A percentile compares a stretch with the other conserved stretches of the same genome.
These are phyloP conservation scores for Macaranga tanarius DNA, from an alignment of 441 rosid species.

Conservation along the genomic window DNA sequence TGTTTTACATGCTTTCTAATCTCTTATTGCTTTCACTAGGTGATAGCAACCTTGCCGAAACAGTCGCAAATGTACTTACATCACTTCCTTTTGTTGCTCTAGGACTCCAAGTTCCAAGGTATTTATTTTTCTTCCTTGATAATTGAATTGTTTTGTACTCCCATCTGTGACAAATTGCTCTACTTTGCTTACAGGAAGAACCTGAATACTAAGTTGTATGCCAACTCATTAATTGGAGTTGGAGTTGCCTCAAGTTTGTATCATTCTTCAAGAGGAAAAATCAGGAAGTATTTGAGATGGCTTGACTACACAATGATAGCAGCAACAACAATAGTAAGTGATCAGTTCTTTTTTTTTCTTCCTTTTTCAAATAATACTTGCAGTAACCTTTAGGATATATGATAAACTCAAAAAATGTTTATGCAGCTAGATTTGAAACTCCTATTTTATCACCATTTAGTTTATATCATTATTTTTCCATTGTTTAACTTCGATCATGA, in stretches of 20 bases:
- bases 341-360: background rate
- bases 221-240: constrained; percentile 93
- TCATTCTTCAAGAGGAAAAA: constrained; percentile 80
- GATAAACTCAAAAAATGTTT: background rate
- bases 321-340: constrained; percentile 72
- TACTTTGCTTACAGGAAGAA: constrained; percentile 56
- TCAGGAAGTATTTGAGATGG: constrained; percentile 83
- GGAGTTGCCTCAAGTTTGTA: constrained; percentile 87
- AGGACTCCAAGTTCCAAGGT: constrained; percentile 96
- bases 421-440: background rate
- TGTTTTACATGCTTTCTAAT: background rate
- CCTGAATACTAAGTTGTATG: constrained; percentile 67
- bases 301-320: constrained; percentile 93
- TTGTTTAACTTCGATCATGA: background rate
- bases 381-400: background rate
- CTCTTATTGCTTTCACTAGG: constrained; percentile 40
- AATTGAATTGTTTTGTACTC: background rate
- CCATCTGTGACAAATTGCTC: constrained; percentile 12
- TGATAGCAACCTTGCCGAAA: constrained; percentile 64
- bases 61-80: constrained; percentile 77
- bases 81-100: constrained; percentile 89
- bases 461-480: background rate
- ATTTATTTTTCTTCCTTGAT: constrained; percentile 11
- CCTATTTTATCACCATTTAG: background rate
- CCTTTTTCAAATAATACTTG: background rate